Base-by-base conservation (phyloP, 805 yeast genomes). In the Myxozyma nipponensis region DNA sequence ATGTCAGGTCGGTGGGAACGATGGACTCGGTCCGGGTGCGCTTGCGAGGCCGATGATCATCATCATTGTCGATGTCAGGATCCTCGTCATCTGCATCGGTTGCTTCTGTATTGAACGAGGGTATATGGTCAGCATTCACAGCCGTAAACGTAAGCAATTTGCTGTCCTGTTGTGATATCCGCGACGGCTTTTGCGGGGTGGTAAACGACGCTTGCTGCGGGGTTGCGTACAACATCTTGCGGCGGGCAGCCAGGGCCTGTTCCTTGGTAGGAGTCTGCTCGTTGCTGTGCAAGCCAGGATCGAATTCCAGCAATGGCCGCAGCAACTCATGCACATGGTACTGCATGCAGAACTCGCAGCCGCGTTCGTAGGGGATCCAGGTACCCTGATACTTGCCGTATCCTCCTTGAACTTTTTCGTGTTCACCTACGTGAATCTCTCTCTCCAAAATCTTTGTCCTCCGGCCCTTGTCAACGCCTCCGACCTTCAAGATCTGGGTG, bases 361-460 rank as follows among this genome's bases (percentile, higher is more conserved):
- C 63, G 10, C 61, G 46, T n/a, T 49, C 50, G 42, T 48, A 57
- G 3, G 89, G 86, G 38, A 82, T 72, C 87, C 89, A 83, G 10
- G 84, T 83, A 7, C 89, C 90, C 63, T 82, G 86, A 65, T 79
- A 81, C 59, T 80, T 79, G n/a, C 86, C 86, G 56, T 81, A 78
- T 0, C 86, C 87, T 32, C 86, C 86, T 64, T 82, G 85, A 23
- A 82, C 82, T 59, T 82, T 82, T 59, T 83, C 89, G 62, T 80
- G 83, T 32, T 69, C 71, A n/a, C 84, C 83, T 4, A 79, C 75
- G 50, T 74, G 78, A 38, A 81, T 80, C 57, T 82, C 86, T 56
- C 74, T 74, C 54, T 83, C 88, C 52, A 83, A 75, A 44, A 81
- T 73, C 52, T 82, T 76, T 6, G 85, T 79, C 42, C 86, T 69